Conservation (phyloP, 106 monocot species). For the Amphibolis antarctica region DNA sequence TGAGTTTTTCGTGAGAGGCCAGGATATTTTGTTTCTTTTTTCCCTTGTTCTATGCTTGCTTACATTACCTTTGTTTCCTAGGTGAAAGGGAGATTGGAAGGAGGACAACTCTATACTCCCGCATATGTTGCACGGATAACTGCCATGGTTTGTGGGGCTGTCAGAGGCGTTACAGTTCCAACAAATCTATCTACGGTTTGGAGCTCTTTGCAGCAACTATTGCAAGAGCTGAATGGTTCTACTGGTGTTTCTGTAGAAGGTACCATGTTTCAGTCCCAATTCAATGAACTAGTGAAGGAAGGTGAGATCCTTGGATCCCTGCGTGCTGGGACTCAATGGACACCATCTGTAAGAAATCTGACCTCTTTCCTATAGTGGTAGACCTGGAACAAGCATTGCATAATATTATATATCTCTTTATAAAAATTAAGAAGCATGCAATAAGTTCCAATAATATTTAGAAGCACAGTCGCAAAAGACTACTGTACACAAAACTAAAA, state of each 20-base stretch:
- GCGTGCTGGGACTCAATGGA: constrained; percentile 92
- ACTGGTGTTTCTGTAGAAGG: constrained; percentile 70
- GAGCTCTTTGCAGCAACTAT: constrained; percentile 66
- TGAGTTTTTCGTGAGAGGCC: no score
- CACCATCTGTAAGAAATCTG: constrained; percentile 58
- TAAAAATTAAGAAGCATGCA: no score
- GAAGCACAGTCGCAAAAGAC: no score
- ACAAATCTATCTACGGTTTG: constrained; percentile 68
- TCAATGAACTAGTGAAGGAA: constrained; percentile 71
- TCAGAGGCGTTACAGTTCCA: constrained; percentile 80
- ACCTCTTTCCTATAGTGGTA: no score
- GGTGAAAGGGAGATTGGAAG: constrained; percentile 90
- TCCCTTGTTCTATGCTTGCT: no score
- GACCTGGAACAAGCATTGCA: no score
- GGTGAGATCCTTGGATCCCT: constrained; percentile 68
- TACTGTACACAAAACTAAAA: no score
- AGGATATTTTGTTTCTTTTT: no score
- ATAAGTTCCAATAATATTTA: no score
- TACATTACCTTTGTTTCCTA: constrained; percentile 10
- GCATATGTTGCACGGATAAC: constrained; percentile 74
- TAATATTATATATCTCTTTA: no score
- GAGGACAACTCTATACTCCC: constrained; percentile 90
- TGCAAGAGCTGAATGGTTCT: constrained; percentile 57
- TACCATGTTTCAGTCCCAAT: constrained; percentile 77
- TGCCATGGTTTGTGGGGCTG: constrained; percentile 91